Base-by-base conservation (phyloP, 176 grass and related monocot species). In the Bromus sterilis region DNA sequence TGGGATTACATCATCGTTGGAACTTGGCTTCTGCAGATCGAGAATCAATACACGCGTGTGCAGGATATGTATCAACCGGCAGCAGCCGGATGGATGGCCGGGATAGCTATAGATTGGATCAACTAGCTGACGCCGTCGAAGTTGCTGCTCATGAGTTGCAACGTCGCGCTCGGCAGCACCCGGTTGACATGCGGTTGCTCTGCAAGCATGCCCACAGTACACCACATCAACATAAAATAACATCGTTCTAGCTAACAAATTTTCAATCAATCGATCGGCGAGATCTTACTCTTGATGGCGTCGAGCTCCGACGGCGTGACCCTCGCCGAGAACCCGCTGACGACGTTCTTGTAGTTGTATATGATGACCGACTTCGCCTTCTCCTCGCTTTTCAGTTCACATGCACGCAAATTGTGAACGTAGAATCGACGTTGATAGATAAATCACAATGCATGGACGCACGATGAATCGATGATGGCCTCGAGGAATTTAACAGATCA, bases 261-360 rank as follows among this genome's bases (percentile, higher is more conserved):
- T 53, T 21, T 6, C 49, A 53, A 53, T 53, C 20, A 21, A 53
- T 53, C 8, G 18, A n/a, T 53, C 49, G 18, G 49, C 49, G 20
- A 7, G 12, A 29, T 25, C 88, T 86, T 82, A 97, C 94, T 92
- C 66, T 85, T 80, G 62, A 97, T 53, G 11, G 79, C 75, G 16
- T 97, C 87, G 6, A 93, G 80, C 85, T 97, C 82, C 26, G 85
- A 29, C 11, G 87, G 89, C 70, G 94, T 97, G 20, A 97, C 72
- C 66, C 86, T 94, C 35, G 94, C 94, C 20, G 94, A 83, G 86
- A 97, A 97, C 11, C 94, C 94, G 46, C 92, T 90, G 23, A 91
- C 18, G 6, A 91, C 91, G 28, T 94, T 84, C 77, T 16, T 88
- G 86, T 94, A 97, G 80, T 94, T 87, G 79, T 97, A 97, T 56